Base-by-base conservation (phyloP, 495 filamentous ascomycete species). In the Oidiodendron maius region DNA sequence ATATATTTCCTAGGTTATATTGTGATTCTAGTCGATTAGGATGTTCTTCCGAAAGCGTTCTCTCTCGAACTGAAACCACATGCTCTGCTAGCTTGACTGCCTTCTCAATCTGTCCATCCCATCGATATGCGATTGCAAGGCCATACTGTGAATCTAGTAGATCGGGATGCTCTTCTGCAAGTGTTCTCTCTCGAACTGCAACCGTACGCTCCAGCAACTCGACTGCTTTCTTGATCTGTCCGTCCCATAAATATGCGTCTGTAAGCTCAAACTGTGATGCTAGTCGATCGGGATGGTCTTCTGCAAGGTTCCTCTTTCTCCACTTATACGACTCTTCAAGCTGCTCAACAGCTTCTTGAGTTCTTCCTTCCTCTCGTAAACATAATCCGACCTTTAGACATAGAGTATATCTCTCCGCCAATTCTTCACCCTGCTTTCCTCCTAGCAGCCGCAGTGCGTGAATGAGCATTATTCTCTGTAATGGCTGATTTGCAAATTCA, bases 141-240 rank as follows among this genome's bases (percentile, higher is more conserved):
- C 47, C 43, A 9, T 53, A 37, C 25, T 53, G 32, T 24, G 50
- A 53, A 16, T 21, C 37, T n/a, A 53, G 45, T 32, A 44, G 50
- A 25, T 22, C 16, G 12, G 36, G 50, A 26, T 53, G 50, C 17
- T 24, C 26, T 22, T 48, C 45, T 10, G 44, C 45, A 17, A 53
- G 50, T 17, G 24, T 41, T 11, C 21, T 52, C 6, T 46, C 35
- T 47, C 48, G 3, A 20, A 70, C 55, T 12, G 42, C 46, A 10
- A 71, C 62, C n/a, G 70, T 61, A 18, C 59, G 56, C 54, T 73
- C 60, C 11, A 70, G 52, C 34, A 71, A 44, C 40, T 56, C 4
- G 64, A 57, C 10, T 64, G 57, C 40, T 63, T 53, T 16, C n/a
- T n/a, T n/a, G n/a, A n/a, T n/a, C n/a, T n/a, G n/a, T n/a, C n/a